phyloP scores from a whole-genome alignment of 2,329 filamentous ascomycete genomes.

The Neocucurbitaria cava region DNA sequence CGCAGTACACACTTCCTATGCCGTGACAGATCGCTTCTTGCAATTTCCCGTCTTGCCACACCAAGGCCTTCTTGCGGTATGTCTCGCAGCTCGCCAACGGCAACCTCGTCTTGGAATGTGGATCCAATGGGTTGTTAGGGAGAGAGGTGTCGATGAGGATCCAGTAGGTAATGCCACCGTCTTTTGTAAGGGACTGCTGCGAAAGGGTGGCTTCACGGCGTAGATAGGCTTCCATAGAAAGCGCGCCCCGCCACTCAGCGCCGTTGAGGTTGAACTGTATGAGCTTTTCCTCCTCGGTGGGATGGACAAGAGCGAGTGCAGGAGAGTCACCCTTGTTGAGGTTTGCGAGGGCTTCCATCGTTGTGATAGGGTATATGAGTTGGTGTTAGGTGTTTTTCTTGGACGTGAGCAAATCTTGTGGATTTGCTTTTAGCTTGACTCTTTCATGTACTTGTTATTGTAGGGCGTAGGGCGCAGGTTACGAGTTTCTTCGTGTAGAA shows the following conservation, averaged over 20 bases:
- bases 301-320: constrained; percentile 60
- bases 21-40: constrained; percentile 72
- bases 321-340: constrained; percentile 60
- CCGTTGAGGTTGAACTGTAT: constrained; percentile 62
- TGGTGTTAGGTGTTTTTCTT: neutral
- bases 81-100: constrained; percentile 67
- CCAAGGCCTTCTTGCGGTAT: constrained; percentile 56
- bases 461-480: neutral
- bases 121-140: constrained; percentile 43
- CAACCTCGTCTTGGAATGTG: constrained; percentile 47
- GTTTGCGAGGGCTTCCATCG: constrained; percentile 33
- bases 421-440: neutral
- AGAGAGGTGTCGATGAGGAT: constrained; percentile 60
- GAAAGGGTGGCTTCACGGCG: constrained; percentile 63
- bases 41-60: constrained; percentile 55
- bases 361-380: constrained; percentile 4
- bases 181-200: constrained; percentile 59
- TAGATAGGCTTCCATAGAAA: constrained; percentile 63
- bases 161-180: constrained; percentile 66
- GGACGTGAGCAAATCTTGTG: neutral
- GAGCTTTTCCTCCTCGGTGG: constrained; percentile 61
- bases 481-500: neutral
- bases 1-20: constrained; percentile 81
- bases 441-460: neutral
- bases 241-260: constrained; percentile 63